These are phyloP conservation scores for Pseudomassariella vexata DNA, from an alignment of 2,329 filamentous ascomycete genomes.

Conservation along the genomic window DNA sequence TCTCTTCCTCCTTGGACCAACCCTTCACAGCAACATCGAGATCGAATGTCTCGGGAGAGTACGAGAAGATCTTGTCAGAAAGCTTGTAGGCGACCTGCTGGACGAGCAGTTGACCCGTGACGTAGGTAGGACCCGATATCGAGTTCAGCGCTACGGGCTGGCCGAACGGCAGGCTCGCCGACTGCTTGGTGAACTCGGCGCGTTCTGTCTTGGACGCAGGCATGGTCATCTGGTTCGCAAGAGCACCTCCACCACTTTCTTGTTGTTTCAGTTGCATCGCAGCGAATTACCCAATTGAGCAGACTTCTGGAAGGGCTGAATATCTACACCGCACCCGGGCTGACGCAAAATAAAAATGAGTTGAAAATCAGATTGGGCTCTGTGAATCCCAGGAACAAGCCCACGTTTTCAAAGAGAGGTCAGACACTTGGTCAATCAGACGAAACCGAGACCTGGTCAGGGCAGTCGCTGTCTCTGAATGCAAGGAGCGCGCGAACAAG, in stretches of 20 bases:
- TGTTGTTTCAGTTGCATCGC: slow-evolving; percentile 30
- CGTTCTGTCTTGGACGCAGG: slow-evolving; percentile 22
- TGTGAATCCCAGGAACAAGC: too few relatives aligned
- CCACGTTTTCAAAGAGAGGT: slow-evolving; percentile 5
- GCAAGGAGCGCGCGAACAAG: background rate
- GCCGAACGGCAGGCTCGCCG: slow-evolving; percentile 52
- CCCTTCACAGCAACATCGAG: slow-evolving; percentile 75
- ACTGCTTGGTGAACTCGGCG: slow-evolving; percentile 33
- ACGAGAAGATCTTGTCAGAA: slow-evolving; percentile 96
- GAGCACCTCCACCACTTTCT: slow-evolving; percentile 26
- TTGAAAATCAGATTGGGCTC: too few relatives aligned
- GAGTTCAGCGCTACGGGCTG: slow-evolving; percentile 47
- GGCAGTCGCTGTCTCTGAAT: background rate
- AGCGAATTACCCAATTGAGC: slow-evolving; percentile 8
- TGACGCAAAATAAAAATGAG: too few relatives aligned
- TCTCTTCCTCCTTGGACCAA: slow-evolving; percentile 66
- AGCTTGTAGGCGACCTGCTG: slow-evolving; percentile 94
- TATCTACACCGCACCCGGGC: too few relatives aligned
- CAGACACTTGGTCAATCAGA: slow-evolving; percentile 7
- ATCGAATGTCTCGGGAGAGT: slow-evolving; percentile 90
- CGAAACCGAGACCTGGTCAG: slow-evolving; percentile 4
- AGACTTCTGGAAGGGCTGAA: too few relatives aligned
- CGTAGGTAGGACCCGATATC: slow-evolving; percentile 84
- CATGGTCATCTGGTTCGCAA: slow-evolving; percentile 24
- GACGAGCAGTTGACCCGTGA: slow-evolving; percentile 86